Conservation (phyloP, 2,329 filamentous ascomycete genomes). For the Ceratocystis papillata region DNA sequence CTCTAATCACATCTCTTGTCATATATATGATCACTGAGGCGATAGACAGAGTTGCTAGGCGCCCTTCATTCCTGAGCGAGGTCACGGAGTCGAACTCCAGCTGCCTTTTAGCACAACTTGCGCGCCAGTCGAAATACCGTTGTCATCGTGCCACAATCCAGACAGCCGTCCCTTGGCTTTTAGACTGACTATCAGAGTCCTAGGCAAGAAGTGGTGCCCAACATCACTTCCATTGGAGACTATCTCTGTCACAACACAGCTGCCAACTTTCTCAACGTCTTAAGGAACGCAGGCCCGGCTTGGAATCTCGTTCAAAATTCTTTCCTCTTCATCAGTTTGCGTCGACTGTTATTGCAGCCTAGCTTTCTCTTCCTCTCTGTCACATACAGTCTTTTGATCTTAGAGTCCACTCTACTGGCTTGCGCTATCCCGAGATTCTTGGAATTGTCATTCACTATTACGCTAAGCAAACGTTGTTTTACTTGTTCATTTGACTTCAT, state of each 20-base stretch:
- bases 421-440: not conserved
- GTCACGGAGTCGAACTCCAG: not conserved
- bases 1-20: constrained; percentile 20
- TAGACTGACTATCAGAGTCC: constrained; percentile 9
- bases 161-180: constrained; percentile 17
- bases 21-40: constrained; percentile 24
- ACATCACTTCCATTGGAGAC: not conserved
- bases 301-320: constrained; percentile 23
- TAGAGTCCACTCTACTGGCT: not conserved
- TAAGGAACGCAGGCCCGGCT: constrained; percentile 24
- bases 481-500: not conserved
- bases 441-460: not conserved
- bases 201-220: not conserved
- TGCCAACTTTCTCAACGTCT: constrained; percentile 19
- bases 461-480: not conserved
- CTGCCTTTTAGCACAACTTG: constrained; percentile 7
- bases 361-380: not conserved
- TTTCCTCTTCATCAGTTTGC: constrained; percentile 19
- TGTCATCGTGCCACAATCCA: constrained; percentile 23
- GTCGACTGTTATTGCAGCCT: constrained; percentile 10
- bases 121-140: constrained; percentile 22
- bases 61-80: constrained; percentile 24
- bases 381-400: not conserved
- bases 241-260: not conserved
- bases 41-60: constrained; percentile 8